Base-by-base conservation (phyloP, 805 yeast genomes). In the Nakazawaea ambrosiae region DNA sequence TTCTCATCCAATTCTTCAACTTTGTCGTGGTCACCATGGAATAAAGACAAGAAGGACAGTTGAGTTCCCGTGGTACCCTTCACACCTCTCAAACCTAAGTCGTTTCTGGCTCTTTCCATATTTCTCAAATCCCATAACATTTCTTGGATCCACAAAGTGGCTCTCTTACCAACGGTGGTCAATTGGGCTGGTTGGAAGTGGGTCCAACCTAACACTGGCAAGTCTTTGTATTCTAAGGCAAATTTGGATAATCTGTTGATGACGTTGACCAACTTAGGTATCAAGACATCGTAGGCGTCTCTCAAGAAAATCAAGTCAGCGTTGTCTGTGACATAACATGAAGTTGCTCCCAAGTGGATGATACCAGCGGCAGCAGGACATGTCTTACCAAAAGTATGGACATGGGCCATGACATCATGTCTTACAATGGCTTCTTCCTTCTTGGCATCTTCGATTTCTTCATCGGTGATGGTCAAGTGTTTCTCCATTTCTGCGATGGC, bases 31-130 rank as follows among this genome's bases (percentile, higher is more conserved):
- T 92, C 81, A 48, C 97, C 97, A 53, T 90, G 94, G 80, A 88
- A 92, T 50, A 92, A 73, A 15, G 97, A 75, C 58, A 92, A 68
- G 75, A 92, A 92, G 1, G 97, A 90, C 40, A 85, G 98, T 67
- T 92, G 98, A 28, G 98, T 92, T 63, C 98, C 98, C 34, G 98
- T 92, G 44, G 98, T 92, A 58, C 98, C 98, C 70, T 92, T 92
- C 49, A 89, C 97, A 60, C 98, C 98, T 65, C 98, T 80, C 53
- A 92, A 72, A 33, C 97, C 97, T 49, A 92, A 65, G 60, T 92
- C 98, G 56, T 90, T 83, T 68, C 98, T 81, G 34, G 97, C 97
- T 65, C 98, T 82, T 49, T 74, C 81, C 68, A 92, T 75, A 68
- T 92, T 92, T 67, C 98, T 78, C 62, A 92, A 75, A 65, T 92